Evolutionary conservation across 768 basidiomycete genomes (phyloP), one percentile per base, ranked within the genome.

Genomic region (Rhizopogon vulgaris): DNA sequence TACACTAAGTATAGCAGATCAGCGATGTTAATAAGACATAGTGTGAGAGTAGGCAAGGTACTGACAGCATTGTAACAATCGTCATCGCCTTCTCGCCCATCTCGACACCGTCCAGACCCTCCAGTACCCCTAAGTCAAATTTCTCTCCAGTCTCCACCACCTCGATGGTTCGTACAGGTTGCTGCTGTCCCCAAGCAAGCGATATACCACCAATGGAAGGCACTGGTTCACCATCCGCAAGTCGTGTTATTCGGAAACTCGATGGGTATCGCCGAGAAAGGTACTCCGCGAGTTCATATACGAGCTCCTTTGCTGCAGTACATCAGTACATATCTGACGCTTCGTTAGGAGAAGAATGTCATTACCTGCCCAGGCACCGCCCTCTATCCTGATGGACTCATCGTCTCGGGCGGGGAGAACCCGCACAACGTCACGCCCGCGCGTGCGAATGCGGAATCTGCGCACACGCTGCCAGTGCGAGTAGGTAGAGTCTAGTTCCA

Each of bases 271-370:
- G 77, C 46, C 74, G 71, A 18, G 76, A 74, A 48, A 89, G 74
- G 60, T 83, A 87, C 58, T 85, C 84, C 2, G 81, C 74, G 37
- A 87, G 66, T 60, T 87, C 85, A 54, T 87, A 80, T 15, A 84
- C 77, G 24, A 85, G 71, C 63, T 87, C 85, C 41, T 79, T 70
- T 6, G 83, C 85, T 85, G 52, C n/a, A 48, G 41, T 2, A 43
- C 1, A 52, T 43, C 28, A 30, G 42, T 24, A 30, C 5, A 49
- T 6, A 12, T 18, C 24, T 15, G 3, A 39, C n/a, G 37, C 28
- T 9, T 37, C 52, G 30, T 3, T 53, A 42, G 34, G 34, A 14
- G 37, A 30, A 32, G 25, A 52, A 34, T 47, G 15, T 51, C 58
- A 36, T 48, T 22, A 62, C 62, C 64, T 41, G 71, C 71, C 11